These are phyloP conservation scores for Xylaria multiplex DNA, from an alignment of 2,329 filamentous ascomycete genomes.

Conservation along the genomic window DNA sequence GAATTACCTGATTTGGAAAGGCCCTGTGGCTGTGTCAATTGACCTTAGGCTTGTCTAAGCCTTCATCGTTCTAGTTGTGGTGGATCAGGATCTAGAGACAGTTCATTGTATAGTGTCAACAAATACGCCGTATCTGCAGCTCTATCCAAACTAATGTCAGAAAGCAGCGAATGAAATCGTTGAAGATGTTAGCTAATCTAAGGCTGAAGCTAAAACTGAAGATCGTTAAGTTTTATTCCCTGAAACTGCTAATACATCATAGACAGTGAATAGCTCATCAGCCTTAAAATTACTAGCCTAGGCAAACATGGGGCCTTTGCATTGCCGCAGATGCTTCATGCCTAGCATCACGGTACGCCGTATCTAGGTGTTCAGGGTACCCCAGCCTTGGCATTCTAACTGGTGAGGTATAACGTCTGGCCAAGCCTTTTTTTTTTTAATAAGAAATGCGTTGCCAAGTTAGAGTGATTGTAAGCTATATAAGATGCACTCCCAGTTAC, in stretches of 20 bases:
- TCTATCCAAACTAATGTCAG: not conserved
- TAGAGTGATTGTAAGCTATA: not conserved
- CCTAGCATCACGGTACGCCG: not conserved
- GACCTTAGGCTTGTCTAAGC: not conserved
- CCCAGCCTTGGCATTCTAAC: not conserved
- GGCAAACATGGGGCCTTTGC: not conserved
- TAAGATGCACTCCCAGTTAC: slow-evolving; percentile 2
- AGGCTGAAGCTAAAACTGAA: not conserved
- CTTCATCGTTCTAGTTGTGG: no score
- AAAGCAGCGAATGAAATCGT: not conserved
- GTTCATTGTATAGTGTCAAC: not conserved
- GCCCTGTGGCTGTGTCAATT: not conserved
- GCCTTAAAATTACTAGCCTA: not conserved
- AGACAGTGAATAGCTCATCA: not conserved
- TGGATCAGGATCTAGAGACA: no score
- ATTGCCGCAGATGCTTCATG: not conserved
- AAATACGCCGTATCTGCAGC: slow-evolving; percentile 26
- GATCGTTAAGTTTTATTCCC: not conserved
- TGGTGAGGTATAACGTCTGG: not conserved
- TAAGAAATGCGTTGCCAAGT: not conserved
- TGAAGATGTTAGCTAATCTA: not conserved
- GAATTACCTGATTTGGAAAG: slow-evolving; percentile 21
- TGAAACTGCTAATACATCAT: not conserved
- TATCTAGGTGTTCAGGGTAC: slow-evolving; percentile 2
- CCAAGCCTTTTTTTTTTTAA: not conserved